Percentiles rank a stretch among this genome's conserved stretches.
phyloP scores from a whole-genome alignment of 2,329 filamentous ascomycete species.

The Fusarium begoniae region DNA sequence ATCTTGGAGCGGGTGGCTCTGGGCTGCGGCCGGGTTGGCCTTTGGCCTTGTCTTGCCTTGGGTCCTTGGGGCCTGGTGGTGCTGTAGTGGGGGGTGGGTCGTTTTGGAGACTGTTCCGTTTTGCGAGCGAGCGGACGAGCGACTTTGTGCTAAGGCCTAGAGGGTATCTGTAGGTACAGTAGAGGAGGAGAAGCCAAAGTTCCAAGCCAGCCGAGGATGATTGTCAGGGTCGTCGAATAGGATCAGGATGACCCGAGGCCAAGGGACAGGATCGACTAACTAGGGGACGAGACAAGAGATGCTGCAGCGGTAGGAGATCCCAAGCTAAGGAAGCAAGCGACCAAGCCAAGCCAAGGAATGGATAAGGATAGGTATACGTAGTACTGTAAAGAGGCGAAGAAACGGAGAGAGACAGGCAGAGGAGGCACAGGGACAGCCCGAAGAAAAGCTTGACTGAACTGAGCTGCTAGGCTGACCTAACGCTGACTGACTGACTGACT shows the following conservation, averaged over 20 bases:
- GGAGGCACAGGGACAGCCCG: not conserved
- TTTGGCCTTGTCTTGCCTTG: slow-evolving; percentile 37
- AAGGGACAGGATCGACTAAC: slow-evolving; percentile 28
- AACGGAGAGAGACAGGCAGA: not conserved
- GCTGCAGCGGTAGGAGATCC: slow-evolving; percentile 11
- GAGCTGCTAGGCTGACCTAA: not conserved
- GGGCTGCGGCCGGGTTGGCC: slow-evolving; percentile 36
- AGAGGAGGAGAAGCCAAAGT: slow-evolving; percentile 19
- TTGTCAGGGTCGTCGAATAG: slow-evolving; percentile 23
- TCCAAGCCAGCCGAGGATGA: slow-evolving; percentile 25
- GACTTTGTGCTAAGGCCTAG: slow-evolving; percentile 19
- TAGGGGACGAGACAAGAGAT: slow-evolving; percentile 14
- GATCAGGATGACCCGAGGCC: slow-evolving; percentile 19
- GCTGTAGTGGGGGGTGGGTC: slow-evolving; percentile 42
- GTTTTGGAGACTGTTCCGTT: slow-evolving; percentile 36
- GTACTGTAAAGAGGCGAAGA: slow-evolving; percentile 1
- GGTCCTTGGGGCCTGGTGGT: slow-evolving; percentile 31
- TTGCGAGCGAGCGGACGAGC: slow-evolving; percentile 9
- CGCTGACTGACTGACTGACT: not conserved
- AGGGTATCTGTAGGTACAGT: not conserved
- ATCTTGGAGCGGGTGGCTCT: slow-evolving; percentile 45
- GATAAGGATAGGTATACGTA: not conserved
- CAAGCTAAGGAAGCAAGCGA: slow-evolving; percentile 3
- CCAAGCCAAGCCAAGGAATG: slow-evolving; percentile 11
- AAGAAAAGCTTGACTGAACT: slow-evolving; percentile 19